Percentiles rank a stretch among this genome's conserved stretches.
Evolutionary conservation across 129 eudicot genomes (phyloP).

Genomic region (Tagetes erecta): DNA sequence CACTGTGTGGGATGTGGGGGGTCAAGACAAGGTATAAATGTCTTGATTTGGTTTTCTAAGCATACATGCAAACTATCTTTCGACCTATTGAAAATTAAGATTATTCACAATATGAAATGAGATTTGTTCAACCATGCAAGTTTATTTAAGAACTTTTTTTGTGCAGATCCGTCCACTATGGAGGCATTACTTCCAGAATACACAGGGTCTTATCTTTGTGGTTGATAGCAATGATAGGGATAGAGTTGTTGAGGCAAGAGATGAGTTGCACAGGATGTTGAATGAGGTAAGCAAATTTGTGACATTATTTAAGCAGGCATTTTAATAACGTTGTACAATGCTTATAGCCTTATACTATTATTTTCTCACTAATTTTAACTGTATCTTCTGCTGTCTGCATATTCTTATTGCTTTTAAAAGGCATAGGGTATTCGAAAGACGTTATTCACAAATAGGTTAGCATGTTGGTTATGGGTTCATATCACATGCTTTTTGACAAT

Average conservation of each 20-base stretch:
- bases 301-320: not conserved
- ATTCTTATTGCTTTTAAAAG: not conserved
- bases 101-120: no score
- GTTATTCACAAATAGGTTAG: not conserved
- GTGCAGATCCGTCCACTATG: conserved; percentile 98
- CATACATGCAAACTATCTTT: not conserved
- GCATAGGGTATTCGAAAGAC: not conserved
- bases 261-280: conserved; percentile 98
- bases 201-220: conserved; percentile 97
- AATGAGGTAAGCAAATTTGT: conserved; percentile 60
- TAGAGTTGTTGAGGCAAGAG: conserved; percentile 98
- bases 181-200: conserved; percentile 99
- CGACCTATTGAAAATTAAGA: no score
- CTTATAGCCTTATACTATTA: not conserved
- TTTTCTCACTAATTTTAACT: not conserved
- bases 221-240: conserved; percentile 99
- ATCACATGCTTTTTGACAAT: conserved; percentile 1
- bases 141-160: not conserved
- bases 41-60: not conserved
- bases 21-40: conserved; percentile 90
- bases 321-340: not conserved
- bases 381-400: not conserved
- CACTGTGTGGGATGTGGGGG: conserved; percentile 99
- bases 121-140: no score
- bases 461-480: conserved; percentile 2